Evolutionary conservation across 208 protist species (phyloP).

Genomic region (Trypanosoma mega): DNA sequence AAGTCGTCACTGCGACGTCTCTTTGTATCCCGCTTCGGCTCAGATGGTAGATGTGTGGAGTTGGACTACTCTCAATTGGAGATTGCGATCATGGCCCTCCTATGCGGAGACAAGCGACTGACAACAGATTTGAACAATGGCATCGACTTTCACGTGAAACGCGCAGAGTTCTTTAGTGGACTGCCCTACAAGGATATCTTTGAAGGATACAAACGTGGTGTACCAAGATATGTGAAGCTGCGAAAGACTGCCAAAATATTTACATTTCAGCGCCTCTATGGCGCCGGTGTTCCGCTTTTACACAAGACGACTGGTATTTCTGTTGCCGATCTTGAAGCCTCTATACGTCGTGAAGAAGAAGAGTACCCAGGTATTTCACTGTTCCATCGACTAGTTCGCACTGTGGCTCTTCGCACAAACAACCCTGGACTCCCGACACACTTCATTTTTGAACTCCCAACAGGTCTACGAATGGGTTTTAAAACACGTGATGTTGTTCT

Average conservation of each 20-base stretch:
- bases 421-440: slow-evolving; percentile 81
- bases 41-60: slow-evolving; percentile 74
- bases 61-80: slow-evolving; percentile 92
- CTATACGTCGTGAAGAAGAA: slow-evolving; percentile 64
- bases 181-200: slow-evolving; percentile 80
- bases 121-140: slow-evolving; percentile 63
- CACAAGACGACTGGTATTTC: slow-evolving; percentile 88
- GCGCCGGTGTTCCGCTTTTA: slow-evolving; percentile 73
- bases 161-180: slow-evolving; percentile 83
- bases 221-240: slow-evolving; percentile 65
- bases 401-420: slow-evolving; percentile 71
- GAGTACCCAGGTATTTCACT: slow-evolving; percentile 75
- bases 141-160: slow-evolving; percentile 88
- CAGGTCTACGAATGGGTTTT: slow-evolving; percentile 73
- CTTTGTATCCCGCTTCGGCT: slow-evolving; percentile 83
- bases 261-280: slow-evolving; percentile 90
- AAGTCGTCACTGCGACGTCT: slow-evolving; percentile 77
- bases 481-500: slow-evolving; percentile 74
- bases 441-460: slow-evolving; percentile 84
- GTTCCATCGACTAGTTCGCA: slow-evolving; percentile 69
- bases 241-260: slow-evolving; percentile 88
- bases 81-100: slow-evolving; percentile 77
- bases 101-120: slow-evolving; percentile 70
- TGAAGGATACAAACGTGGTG: slow-evolving; percentile 55
- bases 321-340: slow-evolving; percentile 60